Percentiles rank a stretch among this genome's conserved stretches.
phyloP scores from a whole-genome alignment of 257 asterid species.

The Fraxinus quadrangulata region DNA sequence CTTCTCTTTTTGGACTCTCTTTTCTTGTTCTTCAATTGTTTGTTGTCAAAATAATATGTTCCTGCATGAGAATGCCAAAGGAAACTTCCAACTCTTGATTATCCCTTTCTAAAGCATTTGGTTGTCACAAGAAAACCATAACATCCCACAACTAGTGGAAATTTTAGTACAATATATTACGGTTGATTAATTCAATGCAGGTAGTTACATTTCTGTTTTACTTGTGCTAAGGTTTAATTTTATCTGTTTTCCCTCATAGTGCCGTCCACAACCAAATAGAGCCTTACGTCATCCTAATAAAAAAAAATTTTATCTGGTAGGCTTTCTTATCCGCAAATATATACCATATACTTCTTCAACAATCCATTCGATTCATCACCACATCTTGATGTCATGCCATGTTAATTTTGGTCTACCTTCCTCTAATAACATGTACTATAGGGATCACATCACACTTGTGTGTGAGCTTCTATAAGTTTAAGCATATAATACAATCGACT shows the following conservation, averaged over 20 bases:
- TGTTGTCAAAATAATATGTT: no score
- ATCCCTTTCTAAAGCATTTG: not conserved
- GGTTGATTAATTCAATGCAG: not conserved
- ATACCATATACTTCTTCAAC: not conserved
- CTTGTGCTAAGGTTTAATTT: not conserved
- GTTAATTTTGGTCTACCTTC: not conserved
- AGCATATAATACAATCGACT: no score
- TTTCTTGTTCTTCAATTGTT: no score
- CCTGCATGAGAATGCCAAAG: not conserved
- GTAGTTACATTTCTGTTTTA: not conserved
- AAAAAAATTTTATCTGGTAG: not conserved
- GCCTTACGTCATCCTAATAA: not conserved
- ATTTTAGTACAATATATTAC: not conserved
- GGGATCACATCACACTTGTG: not conserved
- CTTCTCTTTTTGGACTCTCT: no score
- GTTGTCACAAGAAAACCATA: not conserved
- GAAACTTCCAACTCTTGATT: not conserved
- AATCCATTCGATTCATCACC: not conserved
- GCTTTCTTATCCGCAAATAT: not conserved
- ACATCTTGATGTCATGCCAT: not conserved
- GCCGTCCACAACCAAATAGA: not conserved
- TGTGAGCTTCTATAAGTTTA: no score
- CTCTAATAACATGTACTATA: not conserved
- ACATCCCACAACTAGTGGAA: not conserved
- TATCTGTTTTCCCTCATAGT: not conserved